These are phyloP conservation scores for Yamadazyma phyllophila DNA, from an alignment of 805 yeast genomes.

Conservation along the genomic window DNA sequence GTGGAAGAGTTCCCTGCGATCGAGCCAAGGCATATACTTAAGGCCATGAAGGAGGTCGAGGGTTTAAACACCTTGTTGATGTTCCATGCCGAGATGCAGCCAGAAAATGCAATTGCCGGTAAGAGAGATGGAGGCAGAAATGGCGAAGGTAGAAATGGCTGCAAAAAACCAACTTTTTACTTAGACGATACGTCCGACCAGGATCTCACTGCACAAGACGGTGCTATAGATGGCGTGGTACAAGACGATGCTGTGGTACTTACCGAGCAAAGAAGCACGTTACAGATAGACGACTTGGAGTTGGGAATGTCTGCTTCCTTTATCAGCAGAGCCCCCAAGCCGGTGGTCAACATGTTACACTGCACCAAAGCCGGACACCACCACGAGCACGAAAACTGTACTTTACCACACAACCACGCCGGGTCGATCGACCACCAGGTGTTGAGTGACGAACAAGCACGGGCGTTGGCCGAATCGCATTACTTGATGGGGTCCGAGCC, in stretches of 20 bases:
- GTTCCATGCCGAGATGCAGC: conserved; percentile 94
- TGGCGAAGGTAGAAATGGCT: no score
- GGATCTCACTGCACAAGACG: no score
- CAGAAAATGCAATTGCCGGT: conserved; percentile 21
- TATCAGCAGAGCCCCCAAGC: conserved; percentile 37
- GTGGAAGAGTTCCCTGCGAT: conserved; percentile 94
- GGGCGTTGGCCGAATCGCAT: conserved; percentile 55
- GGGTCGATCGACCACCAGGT: conserved; percentile 30
- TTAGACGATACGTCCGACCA: conserved; percentile 7
- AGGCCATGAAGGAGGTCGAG: conserved; percentile 63
- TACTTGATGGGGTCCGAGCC: conserved; percentile 60
- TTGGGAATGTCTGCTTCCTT: conserved; percentile 41
- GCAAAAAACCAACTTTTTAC: conserved; percentile 4
- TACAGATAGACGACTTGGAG: conserved; percentile 31
- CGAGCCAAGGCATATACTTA: conserved; percentile 56
- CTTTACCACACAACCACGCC: conserved; percentile 33
- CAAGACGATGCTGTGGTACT: no score
- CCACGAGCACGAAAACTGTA: conserved; percentile 30
- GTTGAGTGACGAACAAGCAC: conserved; percentile 50
- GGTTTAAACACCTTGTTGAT: conserved; percentile 68
- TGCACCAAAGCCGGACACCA: conserved; percentile 9
- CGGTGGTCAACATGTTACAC: conserved; percentile 32
- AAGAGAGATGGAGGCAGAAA: no score
- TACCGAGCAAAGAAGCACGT: neutral
- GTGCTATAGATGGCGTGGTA: no score